Conservation (phyloP, 2,329 filamentous ascomycete genomes). For the Trichoderma oligosporum region DNA sequence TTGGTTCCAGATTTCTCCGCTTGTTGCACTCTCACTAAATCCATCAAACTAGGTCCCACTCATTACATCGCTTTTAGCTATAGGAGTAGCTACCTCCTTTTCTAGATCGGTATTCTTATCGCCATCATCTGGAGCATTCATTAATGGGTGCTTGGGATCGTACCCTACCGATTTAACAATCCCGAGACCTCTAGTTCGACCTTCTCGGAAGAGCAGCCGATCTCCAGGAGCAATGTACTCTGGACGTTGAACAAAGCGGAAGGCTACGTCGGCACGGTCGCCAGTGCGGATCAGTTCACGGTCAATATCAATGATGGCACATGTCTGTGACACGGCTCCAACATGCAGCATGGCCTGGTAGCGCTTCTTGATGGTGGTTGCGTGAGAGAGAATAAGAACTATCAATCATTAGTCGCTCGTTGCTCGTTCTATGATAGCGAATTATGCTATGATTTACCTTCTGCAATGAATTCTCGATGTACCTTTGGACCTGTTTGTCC, state of each 20-base stretch:
- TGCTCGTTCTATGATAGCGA: too few species aligned
- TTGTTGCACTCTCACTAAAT: background rate
- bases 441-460: conserved; percentile 48
- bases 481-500: conserved; percentile 67
- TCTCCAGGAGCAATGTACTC: conserved; percentile 90
- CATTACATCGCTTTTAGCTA: background rate
- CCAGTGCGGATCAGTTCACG: conserved; percentile 92
- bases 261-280: conserved; percentile 89
- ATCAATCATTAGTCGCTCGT: background rate
- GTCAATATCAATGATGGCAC: conserved; percentile 95
- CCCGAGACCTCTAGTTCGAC: conserved; percentile 88
- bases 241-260: conserved; percentile 88
- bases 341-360: conserved; percentile 99
- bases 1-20: too few species aligned
- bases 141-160: conserved; percentile 57
- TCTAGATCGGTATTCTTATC: background rate
- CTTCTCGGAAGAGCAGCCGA: conserved; percentile 87
- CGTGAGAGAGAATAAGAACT: conserved; percentile 92
- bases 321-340: conserved; percentile 90
- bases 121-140: conserved; percentile 19
- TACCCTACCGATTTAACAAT: conserved; percentile 93
- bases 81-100: background rate
- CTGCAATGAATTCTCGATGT: conserved; percentile 71
- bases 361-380: conserved; percentile 92
- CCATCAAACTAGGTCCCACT: background rate